A percentile compares a stretch with the other conserved stretches of the same genome.
Conservation (phyloP, 129 eudicot species). For the Heracleum sosnowskyi region DNA sequence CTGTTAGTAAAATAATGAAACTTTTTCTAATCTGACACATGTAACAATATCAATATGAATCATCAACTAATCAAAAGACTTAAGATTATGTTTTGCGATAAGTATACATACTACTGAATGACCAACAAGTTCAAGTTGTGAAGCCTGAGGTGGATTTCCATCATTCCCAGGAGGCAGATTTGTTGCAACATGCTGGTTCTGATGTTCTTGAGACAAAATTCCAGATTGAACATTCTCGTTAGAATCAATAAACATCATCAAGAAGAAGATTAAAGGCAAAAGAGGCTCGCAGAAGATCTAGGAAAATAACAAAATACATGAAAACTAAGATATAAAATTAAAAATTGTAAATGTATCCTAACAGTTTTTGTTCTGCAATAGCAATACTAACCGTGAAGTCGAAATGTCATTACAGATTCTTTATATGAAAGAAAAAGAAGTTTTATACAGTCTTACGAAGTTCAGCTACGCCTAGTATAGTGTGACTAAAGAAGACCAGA, state of each 20-base stretch:
- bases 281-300: not conserved
- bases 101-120: slow-evolving; percentile 64
- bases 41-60: not conserved
- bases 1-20: not conserved
- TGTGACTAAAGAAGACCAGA: not conserved
- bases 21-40: not conserved
- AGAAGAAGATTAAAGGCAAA: not conserved
- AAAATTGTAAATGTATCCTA: not conserved
- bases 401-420: not conserved
- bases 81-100: not conserved
- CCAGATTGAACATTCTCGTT: slow-evolving; percentile 10
- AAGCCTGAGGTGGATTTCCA: slow-evolving; percentile 41
- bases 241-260: not conserved
- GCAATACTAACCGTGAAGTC: not conserved
- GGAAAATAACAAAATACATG: not conserved
- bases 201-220: slow-evolving; percentile 28
- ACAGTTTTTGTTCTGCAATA: not conserved
- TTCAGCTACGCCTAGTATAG: not conserved
- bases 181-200: slow-evolving; percentile 38
- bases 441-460: not conserved
- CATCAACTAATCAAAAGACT: not conserved
- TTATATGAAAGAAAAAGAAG: not conserved
- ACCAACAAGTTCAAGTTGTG: slow-evolving; percentile 66
- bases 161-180: slow-evolving; percentile 31
- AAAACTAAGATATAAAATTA: not conserved